Conservation (phyloP, 1,139 yeast species). For the Debaryomycetaceae sp. region DNA sequence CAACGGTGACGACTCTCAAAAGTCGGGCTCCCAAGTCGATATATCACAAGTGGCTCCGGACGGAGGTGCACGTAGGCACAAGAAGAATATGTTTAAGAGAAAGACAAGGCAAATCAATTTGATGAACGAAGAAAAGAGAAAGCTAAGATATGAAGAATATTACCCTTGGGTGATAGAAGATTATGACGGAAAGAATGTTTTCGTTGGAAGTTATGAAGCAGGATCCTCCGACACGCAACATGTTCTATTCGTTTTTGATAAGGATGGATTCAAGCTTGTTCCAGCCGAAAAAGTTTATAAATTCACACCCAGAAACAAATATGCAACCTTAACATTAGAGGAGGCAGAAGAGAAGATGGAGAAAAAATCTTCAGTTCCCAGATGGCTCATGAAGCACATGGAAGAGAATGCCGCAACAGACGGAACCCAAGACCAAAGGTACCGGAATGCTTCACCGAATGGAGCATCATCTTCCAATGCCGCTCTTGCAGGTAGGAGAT, state of each 20-base stretch:
- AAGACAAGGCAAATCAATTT: constrained; percentile 83
- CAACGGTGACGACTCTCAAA: constrained; percentile 15
- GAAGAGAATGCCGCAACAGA: constrained; percentile 54
- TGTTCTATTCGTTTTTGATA: constrained; percentile 81
- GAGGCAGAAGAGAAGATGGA: constrained; percentile 97
- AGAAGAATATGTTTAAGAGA: constrained; percentile 62
- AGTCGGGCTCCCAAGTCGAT: constrained; percentile 36
- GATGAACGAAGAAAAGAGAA: constrained; percentile 77
- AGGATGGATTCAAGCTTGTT: constrained; percentile 86
- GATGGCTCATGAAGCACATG: constrained; percentile 96
- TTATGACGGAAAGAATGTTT: constrained; percentile 88
- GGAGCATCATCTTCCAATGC: constrained; percentile 9
- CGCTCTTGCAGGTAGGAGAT: constrained; percentile 27
- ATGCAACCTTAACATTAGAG: constrained; percentile 88
- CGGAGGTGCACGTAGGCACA: constrained; percentile 78
- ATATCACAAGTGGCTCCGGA: constrained; percentile 85
- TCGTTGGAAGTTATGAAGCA: constrained; percentile 96
- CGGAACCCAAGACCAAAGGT: constrained; percentile 46
- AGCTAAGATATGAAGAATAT: constrained; percentile 87
- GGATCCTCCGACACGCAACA: constrained; percentile 79
- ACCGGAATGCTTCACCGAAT: constrained; percentile 26
- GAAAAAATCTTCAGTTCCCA: constrained; percentile 70
- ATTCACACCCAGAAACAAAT: constrained; percentile 89
- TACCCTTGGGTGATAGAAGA: constrained; percentile 99
- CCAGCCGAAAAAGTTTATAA: constrained; percentile 93